These are phyloP conservation scores for Monilinia polystroma DNA, from an alignment of 2,329 filamentous ascomycete species.

Conservation along the genomic window DNA sequence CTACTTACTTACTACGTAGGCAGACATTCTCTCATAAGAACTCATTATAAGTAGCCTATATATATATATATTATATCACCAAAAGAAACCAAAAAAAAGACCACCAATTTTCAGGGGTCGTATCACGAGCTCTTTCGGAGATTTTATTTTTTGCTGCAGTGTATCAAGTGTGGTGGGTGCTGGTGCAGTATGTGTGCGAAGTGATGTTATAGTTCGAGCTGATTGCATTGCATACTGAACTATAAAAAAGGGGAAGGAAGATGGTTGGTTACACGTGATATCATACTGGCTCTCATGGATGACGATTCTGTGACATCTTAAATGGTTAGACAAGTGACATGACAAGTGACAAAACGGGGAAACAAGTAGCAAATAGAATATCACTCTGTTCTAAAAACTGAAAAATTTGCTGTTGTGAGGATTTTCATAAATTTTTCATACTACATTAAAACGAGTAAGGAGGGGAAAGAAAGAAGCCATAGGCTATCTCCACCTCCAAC, in stretches of 20 bases:
- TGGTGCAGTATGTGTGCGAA: not conserved
- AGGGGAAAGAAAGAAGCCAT: not conserved
- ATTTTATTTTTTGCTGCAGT: not conserved
- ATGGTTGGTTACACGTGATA: conserved; percentile 3
- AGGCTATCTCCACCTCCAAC: not conserved
- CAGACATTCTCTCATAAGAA: no score
- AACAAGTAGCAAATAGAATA: not conserved
- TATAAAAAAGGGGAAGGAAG: not conserved
- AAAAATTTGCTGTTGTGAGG: not conserved
- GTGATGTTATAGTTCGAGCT: not conserved
- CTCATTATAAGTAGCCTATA: no score
- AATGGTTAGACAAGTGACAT: not conserved
- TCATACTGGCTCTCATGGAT: not conserved
- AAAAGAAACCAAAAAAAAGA: not conserved
- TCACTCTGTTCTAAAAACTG: not conserved
- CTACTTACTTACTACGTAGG: no score
- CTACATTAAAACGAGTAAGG: conserved; percentile 15
- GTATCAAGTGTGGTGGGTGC: not conserved
- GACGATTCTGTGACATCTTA: not conserved
- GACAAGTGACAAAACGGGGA: not conserved
- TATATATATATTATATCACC: not conserved
- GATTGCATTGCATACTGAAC: not conserved
- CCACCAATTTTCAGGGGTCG: not conserved
- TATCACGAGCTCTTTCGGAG: not conserved
- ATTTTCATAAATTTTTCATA: conserved; percentile 12